Conservation (phyloP, 345 rosid species). For the Lenwebbia sp. region DNA sequence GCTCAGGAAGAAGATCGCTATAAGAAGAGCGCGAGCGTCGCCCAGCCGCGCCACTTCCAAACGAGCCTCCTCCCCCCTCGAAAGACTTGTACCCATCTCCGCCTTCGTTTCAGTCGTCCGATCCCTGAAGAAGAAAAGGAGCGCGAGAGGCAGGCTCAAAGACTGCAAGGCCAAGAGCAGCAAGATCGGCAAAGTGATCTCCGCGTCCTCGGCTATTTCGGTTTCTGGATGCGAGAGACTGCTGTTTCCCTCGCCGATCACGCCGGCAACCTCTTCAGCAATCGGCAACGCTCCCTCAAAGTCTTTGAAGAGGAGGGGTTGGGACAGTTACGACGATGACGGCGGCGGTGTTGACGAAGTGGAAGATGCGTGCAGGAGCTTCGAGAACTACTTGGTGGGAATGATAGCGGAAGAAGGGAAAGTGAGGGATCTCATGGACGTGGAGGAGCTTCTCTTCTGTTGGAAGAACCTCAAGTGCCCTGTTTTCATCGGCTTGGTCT, state of each 20-base stretch:
- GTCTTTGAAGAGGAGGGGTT: neutral
- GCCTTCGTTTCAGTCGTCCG: neutral
- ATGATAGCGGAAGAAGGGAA: conserved; percentile 77
- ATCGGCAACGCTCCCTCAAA: neutral
- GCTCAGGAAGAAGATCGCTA: neutral
- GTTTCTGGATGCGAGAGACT: neutral
- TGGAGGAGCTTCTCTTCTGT: conserved; percentile 77
- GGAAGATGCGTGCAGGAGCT: conserved; percentile 77
- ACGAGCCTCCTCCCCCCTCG: neutral
- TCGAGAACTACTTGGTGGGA: conserved; percentile 77
- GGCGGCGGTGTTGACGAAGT: conserved; percentile 19
- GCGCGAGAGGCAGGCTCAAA: neutral
- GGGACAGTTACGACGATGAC: neutral
- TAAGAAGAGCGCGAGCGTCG: neutral
- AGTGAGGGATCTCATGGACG: conserved; percentile 58
- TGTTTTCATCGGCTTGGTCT: conserved; percentile 59
- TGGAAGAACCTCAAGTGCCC: conserved; percentile 83
- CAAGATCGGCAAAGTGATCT: neutral
- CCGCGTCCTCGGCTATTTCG: neutral
- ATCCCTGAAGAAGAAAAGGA: neutral
- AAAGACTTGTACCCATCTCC: neutral
- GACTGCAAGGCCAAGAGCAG: neutral
- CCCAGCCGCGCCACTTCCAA: neutral
- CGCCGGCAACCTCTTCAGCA: neutral
- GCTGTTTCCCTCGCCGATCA: neutral